Base-by-base conservation (phyloP, 164 flowering plant genomes). In the Hamamelis virginiana region DNA sequence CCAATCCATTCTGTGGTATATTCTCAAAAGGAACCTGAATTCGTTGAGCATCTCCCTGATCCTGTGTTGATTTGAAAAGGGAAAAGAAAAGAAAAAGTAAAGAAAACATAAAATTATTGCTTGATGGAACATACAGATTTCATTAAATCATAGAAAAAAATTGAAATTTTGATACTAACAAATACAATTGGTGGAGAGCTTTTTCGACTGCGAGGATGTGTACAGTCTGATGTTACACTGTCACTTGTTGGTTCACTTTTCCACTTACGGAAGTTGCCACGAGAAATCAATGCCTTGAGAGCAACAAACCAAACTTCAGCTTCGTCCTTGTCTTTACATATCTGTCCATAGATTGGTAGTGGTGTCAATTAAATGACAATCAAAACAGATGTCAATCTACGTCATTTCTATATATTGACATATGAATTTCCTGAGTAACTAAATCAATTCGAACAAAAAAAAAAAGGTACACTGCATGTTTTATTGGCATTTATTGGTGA, bases 291-390 rank as follows among this genome's bases (percentile, higher is more conserved):
- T 63, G 92, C 91, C 72, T 88, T 94, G 19, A 94, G 87, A 76
- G 87, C 98, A 72, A 78, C 82, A 80, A 94, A 83, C 98, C 98
- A 94, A 56, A 91, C 90, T 82, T 94, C 98, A 26, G 97, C 96
- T 84, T 94, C 98, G 70, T 89, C 96, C 77, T 91, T 94, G 74
- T 94, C 98, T 77, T 94, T 94, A 72, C 98, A 94, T 73, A 94
- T 91, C 98, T 94, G 84, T 73, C 63, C 69, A 70, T n/a, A 56
- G 59, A 18, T 14, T 27, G 46, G 41, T 26, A 47, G 66, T 21
- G 18, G 22, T 5, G 48, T 64, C 58, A 53, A 51, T 33, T 18
- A n/a, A 48, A 4, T 10, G 21, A 43, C 27, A n/a, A n/a, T 8
- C 25, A 46, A 11, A 3, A 45, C 1, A 12, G 45, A 56, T 58